phyloP scores from a whole-genome alignment of 1,139 yeast genomes.

The Taphrina confusa region DNA sequence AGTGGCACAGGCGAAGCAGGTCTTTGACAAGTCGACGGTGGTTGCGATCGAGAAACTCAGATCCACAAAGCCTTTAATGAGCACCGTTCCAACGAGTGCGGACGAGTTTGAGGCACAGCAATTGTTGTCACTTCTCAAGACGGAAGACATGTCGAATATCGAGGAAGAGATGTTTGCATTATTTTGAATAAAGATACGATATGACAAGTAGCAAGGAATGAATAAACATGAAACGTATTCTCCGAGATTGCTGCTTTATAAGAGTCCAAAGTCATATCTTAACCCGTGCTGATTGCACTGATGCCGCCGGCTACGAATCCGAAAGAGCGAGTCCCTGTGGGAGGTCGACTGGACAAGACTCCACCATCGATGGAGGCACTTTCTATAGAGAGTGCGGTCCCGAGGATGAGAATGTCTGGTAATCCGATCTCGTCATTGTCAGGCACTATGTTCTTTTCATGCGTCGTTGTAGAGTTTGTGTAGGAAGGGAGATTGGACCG shows the following conservation, averaged over 20 bases:
- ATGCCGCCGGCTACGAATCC: background rate
- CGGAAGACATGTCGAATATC: slow-evolving; percentile 3
- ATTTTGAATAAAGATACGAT: background rate
- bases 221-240: background rate
- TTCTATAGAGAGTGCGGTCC: slow-evolving; percentile 7
- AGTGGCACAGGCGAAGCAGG: background rate
- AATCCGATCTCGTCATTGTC: background rate
- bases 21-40: background rate
- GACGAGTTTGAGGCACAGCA: background rate
- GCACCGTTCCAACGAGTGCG: too few species aligned
- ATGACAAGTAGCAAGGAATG: too few species aligned
- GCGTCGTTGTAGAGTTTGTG: background rate
- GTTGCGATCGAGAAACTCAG: background rate
- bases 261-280: too few species aligned
- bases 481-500: background rate
- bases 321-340: background rate
- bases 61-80: too few species aligned
- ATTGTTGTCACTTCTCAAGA: background rate
- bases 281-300: too few species aligned
- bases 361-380: slow-evolving; percentile 17
- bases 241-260: too few species aligned
- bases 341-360: slow-evolving; percentile 7
- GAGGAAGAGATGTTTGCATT: slow-evolving; percentile 1
- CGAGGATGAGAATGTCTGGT: slow-evolving; percentile 8
- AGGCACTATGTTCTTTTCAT: background rate